Evolutionary conservation across 345 rosid genomes (phyloP), one percentile per base, ranked within the genome.

Genomic region (Eucalyptus coolabah): DNA sequence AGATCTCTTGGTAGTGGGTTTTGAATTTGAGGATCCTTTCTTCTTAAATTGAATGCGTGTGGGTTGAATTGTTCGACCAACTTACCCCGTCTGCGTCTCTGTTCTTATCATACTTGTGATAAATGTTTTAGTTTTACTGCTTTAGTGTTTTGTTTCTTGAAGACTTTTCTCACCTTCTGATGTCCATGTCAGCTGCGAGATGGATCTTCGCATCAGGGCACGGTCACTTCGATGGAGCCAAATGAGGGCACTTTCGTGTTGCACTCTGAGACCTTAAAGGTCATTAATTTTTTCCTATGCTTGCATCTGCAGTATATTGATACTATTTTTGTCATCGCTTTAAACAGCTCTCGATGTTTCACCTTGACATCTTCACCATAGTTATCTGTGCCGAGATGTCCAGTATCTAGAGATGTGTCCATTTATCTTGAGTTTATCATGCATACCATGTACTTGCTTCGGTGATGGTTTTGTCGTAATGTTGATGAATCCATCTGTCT

Each of bases 171-270:
- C 59, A 88, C 54, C 80, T 89, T 87, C 86, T 87, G 81, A 50
- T 91, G 91, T 44, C 59, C 90, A 87, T 94, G 89, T 89, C 93
- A 98, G 99, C 98, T 97, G 87, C 96, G 96, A 42, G 99, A 98
- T 94, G 99, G 98, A 69, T 94, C 98, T 77, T 91, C 96, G 3
- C 98, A 97, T 92, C 97, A 93, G 90, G 98, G 97, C 24, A 95
- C 98, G 89, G 99, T 97, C 45, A 97, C 98, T 69, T 98, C 99
- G 14, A 96, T 98, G 99, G 99, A 98, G 90, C 97, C 97, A 21
- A 98, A 97, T 92, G 99, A 98, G 93, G 97, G 95, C 87, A 95
- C 95, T 89, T 98, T 97, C 72, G 87, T 94, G 86, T 80, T 97
- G 50, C 95, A 95, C 93, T 88, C 97, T 86, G 99, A 97, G 93